These are phyloP conservation scores for Talaromyces rugulosus DNA, from an alignment of 2,329 filamentous ascomycete genomes.

Conservation along the genomic window DNA sequence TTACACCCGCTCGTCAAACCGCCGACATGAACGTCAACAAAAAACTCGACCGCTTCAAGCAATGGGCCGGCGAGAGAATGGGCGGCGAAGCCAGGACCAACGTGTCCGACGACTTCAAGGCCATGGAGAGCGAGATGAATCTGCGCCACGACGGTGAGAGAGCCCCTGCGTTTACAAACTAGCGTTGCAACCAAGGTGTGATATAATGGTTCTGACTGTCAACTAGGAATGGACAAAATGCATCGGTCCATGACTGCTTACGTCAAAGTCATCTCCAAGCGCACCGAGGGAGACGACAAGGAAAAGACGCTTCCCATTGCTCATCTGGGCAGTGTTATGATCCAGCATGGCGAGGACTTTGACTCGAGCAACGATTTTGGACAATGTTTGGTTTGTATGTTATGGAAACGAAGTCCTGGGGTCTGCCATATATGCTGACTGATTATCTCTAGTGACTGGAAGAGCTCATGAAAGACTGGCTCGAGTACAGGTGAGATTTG, in stretches of 20 bases:
- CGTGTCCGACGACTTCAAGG: slow-evolving; percentile 86
- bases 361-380: slow-evolving; percentile 88
- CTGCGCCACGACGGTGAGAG: slow-evolving; percentile 85
- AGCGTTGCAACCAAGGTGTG: neutral
- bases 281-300: slow-evolving; percentile 78
- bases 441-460: slow-evolving; percentile 58
- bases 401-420: neutral
- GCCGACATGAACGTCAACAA: slow-evolving; percentile 63
- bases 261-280: slow-evolving; percentile 80
- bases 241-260: slow-evolving; percentile 82
- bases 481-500: slow-evolving; percentile 56
- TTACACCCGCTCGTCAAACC: neutral
- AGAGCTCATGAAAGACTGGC: slow-evolving; percentile 84
- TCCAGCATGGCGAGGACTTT: slow-evolving; percentile 86
- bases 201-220: neutral
- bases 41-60: slow-evolving; percentile 91
- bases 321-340: slow-evolving; percentile 80
- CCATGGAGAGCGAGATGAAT: slow-evolving; percentile 83
- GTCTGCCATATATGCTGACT: neutral
- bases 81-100: slow-evolving; percentile 82
- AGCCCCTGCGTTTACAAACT: neutral
- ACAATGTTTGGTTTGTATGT: slow-evolving; percentile 70
- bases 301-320: slow-evolving; percentile 79
- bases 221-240: slow-evolving; percentile 68
- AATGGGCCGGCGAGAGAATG: slow-evolving; percentile 98